phyloP scores from a whole-genome alignment of 169 alveolate genomes.

The Plasmodium yoelii region DNA sequence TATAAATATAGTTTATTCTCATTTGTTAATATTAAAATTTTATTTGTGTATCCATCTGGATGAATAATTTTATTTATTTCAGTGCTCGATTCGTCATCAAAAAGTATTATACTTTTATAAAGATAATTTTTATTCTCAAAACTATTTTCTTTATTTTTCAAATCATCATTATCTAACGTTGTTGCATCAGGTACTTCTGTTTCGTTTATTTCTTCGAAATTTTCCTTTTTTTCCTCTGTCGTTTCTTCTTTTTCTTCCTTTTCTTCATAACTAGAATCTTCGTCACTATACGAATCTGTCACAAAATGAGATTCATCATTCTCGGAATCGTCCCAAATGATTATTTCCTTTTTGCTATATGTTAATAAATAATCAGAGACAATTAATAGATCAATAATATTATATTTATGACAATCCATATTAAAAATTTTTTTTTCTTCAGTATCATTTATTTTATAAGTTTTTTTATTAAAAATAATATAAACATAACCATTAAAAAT shows the following conservation, averaged over 20 bases:
- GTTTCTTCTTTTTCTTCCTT: constrained; percentile 20
- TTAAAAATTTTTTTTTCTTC: constrained; percentile 31
- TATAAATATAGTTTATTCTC: constrained; percentile 78
- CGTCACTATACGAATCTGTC: neutral
- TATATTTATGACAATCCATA: constrained; percentile 8
- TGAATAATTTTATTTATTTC: constrained; percentile 74
- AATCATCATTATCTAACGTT: neutral
- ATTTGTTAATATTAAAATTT: constrained; percentile 77
- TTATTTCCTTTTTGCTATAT: constrained; percentile 65
- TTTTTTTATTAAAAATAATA: constrained; percentile 40
- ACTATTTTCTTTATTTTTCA: neutral
- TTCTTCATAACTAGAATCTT: constrained; percentile 9
- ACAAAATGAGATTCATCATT: neutral
- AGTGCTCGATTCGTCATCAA: constrained; percentile 55
- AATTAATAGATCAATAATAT: constrained; percentile 32
- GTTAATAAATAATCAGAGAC: constrained; percentile 47
- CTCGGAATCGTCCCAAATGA: constrained; percentile 41
- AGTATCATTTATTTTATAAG: constrained; percentile 51
- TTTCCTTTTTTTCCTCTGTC: constrained; percentile 34
- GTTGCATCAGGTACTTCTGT: neutral
- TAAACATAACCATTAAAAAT: constrained; percentile 34
- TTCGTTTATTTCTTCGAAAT: neutral
- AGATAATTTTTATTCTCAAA: constrained; percentile 23
- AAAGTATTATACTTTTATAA: constrained; percentile 52
- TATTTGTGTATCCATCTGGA: constrained; percentile 81